These are phyloP conservation scores for Vachellia collinsii DNA, from an alignment of 306 rosid genomes.

Conservation along the genomic window DNA sequence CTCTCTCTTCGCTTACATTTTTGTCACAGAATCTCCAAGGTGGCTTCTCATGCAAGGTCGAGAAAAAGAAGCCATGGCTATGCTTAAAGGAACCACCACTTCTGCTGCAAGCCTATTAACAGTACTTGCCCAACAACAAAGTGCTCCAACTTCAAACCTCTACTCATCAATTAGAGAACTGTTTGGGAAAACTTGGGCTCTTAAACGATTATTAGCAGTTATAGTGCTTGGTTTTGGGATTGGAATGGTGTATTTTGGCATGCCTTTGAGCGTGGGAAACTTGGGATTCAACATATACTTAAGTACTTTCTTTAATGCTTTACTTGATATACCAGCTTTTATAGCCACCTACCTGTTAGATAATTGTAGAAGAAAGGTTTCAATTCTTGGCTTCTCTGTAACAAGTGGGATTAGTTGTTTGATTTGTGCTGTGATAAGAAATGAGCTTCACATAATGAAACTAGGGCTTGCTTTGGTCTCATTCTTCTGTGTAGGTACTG, in stretches of 20 bases:
- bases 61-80: constrained; percentile 1
- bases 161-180: constrained; percentile 15
- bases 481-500: constrained; percentile 23
- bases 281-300: constrained; percentile 36
- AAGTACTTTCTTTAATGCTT: constrained; percentile 26
- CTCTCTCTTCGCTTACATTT: background rate
- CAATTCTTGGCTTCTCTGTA: constrained; percentile 3
- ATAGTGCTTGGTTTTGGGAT: constrained; percentile 18
- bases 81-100: background rate
- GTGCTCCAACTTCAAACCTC: background rate
- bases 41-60: constrained; percentile 22
- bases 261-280: constrained; percentile 40
- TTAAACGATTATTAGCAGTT: background rate
- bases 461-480: constrained; percentile 35
- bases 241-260: constrained; percentile 44
- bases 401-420: constrained; percentile 29
- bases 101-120: too few relatives aligned
- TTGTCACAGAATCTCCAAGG: constrained; percentile 25
- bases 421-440: background rate
- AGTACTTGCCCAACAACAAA: background rate
- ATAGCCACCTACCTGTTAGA: constrained; percentile 5
- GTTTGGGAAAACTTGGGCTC: constrained; percentile 24
- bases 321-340: constrained; percentile 31
- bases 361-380: background rate
- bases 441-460: background rate